Evolutionary conservation across 2,329 filamentous ascomycete species (phyloP), one percentile per base, ranked within the genome.

Genomic region (Pyrenochaeta sp.): DNA sequence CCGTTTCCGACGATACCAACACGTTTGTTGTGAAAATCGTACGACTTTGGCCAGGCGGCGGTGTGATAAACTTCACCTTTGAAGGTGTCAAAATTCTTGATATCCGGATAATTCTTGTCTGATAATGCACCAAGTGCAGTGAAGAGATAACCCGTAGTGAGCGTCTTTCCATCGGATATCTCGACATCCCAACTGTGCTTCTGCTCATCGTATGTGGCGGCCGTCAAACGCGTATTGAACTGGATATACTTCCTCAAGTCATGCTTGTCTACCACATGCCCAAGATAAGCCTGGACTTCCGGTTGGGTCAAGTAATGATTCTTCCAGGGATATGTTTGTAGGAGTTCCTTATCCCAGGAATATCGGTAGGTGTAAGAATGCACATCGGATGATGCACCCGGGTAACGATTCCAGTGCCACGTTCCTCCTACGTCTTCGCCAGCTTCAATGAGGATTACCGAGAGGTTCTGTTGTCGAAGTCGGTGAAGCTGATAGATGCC

Each of bases 1-100:
- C 87, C 87, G 0, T 85, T 89, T 13, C 87, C 87, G 43, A 89
- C 85, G 61, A 89, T 81, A 10, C 83, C 87, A 48, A 84, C 81
- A 22, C 81, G 79, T 69, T 89, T 89, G 2, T 48, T 47, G 2
- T 19, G 15, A 9, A 56, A 25, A 3, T 45, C 25, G 10, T 46
- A 24, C 5, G 32, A 8, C 6, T 46, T 15, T n/a, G 47, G 42
- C 81, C 81, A 83, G 9, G 71, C 56, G 2, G 79, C 80, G 3
- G 80, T 81, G 61, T 82, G 78, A 12, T 53, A 46, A 5, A 72
- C 58, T 28, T 62, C 72, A n/a, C 79, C 79, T 57, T 78, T 78
- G 72, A 81, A 82, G 25, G 70, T 70, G 51, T 80, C 72, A 51
- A 81, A 57, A 2, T 77, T 78, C 3, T 69, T 64, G 36, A 81